These are phyloP conservation scores for Verticillium albo-atrum DNA, from an alignment of 2,329 filamentous ascomycete genomes.

Conservation along the genomic window DNA sequence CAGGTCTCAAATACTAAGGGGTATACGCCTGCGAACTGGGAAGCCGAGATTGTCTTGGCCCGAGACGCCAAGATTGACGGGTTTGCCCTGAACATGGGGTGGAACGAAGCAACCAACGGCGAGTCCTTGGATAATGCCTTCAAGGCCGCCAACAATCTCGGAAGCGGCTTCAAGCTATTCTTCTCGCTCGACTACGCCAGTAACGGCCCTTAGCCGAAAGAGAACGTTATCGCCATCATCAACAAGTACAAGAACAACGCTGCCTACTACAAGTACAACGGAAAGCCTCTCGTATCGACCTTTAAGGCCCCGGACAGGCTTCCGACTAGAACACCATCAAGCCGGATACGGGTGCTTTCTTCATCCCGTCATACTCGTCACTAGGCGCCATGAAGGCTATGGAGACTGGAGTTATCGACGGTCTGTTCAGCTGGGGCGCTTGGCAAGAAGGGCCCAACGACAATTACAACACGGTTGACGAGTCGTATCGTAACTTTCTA, in stretches of 20 bases:
- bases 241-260: neutral
- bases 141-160: slow-evolving; percentile 3
- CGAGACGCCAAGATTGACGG: slow-evolving; percentile 31
- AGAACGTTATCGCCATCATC: slow-evolving; percentile 6
- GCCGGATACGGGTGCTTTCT: slow-evolving; percentile 29
- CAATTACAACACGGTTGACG: slow-evolving; percentile 14
- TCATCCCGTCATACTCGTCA: slow-evolving; percentile 40
- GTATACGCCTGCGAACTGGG: slow-evolving; percentile 34
- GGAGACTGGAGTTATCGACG: slow-evolving; percentile 20
- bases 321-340: slow-evolving; percentile 41
- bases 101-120: slow-evolving; percentile 8
- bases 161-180: slow-evolving; percentile 10
- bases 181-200: slow-evolving; percentile 11
- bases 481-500: slow-evolving; percentile 11
- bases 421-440: slow-evolving; percentile 30
- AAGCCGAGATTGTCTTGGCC: slow-evolving; percentile 40
- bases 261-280: slow-evolving; percentile 16
- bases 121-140: slow-evolving; percentile 10
- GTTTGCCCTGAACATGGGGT: slow-evolving; percentile 17
- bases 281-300: slow-evolving; percentile 31
- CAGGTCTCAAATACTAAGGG: slow-evolving; percentile 11
- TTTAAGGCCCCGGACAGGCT: slow-evolving; percentile 37
- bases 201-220: slow-evolving; percentile 7
- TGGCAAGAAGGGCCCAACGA: slow-evolving; percentile 25
- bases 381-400: slow-evolving; percentile 23